These are phyloP conservation scores for Penicillium sp. DNA, from an alignment of 2,329 filamentous ascomycete species.

Conservation along the genomic window DNA sequence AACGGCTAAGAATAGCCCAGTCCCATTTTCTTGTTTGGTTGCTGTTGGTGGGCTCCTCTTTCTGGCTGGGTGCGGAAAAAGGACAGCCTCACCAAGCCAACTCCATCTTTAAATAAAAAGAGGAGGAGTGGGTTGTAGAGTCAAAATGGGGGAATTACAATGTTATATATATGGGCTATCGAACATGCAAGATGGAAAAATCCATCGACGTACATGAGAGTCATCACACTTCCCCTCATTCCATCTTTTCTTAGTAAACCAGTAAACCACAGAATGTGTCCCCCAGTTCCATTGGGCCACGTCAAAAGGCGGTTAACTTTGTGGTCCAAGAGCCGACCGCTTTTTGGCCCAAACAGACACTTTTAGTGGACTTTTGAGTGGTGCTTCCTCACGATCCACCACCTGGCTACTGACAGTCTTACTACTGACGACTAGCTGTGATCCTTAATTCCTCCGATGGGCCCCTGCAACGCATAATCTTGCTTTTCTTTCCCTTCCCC, in stretches of 20 bases:
- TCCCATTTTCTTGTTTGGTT: slow-evolving; percentile 9
- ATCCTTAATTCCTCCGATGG: slow-evolving; percentile 3
- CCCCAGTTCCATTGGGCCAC: slow-evolving; percentile 34
- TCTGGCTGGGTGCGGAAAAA: slow-evolving; percentile 13
- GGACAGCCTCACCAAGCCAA: background rate
- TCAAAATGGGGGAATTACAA: background rate
- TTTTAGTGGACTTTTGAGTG: background rate
- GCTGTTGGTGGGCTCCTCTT: background rate
- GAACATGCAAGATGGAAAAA: background rate
- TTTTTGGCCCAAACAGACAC: slow-evolving; percentile 18
- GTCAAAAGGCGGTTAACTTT: slow-evolving; percentile 15
- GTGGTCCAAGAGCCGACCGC: slow-evolving; percentile 21
- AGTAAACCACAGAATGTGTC: background rate
- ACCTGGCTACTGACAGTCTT: background rate
- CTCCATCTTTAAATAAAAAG: background rate
- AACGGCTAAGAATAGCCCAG: slow-evolving; percentile 12
- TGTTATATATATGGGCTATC: background rate
- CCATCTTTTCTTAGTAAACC: background rate
- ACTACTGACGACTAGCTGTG: background rate
- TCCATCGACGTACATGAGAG: slow-evolving; percentile 8
- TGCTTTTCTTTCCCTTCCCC: background rate
- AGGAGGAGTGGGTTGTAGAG: background rate
- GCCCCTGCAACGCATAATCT: slow-evolving; percentile 5
- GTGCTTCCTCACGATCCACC: slow-evolving; percentile 2
- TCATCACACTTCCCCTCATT: slow-evolving; percentile 11